phyloP scores from a whole-genome alignment of 305 asterid genomes.

The Fraxinus nigra region DNA sequence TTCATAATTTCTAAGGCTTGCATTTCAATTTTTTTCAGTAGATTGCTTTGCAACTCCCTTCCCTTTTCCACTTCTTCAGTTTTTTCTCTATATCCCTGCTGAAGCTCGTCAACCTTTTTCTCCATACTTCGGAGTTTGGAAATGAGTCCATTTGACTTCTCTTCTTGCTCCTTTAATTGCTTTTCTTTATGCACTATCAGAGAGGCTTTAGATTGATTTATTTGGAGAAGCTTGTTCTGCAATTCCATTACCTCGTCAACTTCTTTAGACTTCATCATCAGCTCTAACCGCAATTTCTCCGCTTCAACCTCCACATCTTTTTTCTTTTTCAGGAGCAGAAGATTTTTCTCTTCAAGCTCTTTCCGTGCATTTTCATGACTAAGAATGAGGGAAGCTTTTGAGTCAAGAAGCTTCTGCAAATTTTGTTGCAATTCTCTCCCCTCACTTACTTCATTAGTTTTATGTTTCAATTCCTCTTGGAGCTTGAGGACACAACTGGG shows the following conservation, averaged over 20 bases:
- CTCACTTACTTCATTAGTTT: constrained; percentile 40
- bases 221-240: constrained; percentile 52
- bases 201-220: constrained; percentile 43
- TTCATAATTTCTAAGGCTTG: constrained; percentile 53
- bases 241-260: constrained; percentile 52
- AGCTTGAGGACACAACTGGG: constrained; percentile 37
- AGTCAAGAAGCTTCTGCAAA: constrained; percentile 38
- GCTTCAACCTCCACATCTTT: constrained; percentile 45
- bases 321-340: constrained; percentile 39
- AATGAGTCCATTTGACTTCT: constrained; percentile 38
- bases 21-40: constrained; percentile 53
- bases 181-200: constrained; percentile 44
- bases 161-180: constrained; percentile 54
- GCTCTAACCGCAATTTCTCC: constrained; percentile 43
- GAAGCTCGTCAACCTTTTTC: constrained; percentile 42
- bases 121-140: constrained; percentile 41
- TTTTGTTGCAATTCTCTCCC: constrained; percentile 31
- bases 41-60: constrained; percentile 50
- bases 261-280: constrained; percentile 55
- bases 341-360: constrained; percentile 47
- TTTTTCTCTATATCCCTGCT: constrained; percentile 43
- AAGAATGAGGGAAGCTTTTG: constrained; percentile 37
- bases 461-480: constrained; percentile 51
- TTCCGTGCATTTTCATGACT: constrained; percentile 33
- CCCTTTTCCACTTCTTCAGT: constrained; percentile 47